A percentile compares a stretch with the other conserved stretches of the same genome.
Conservation (phyloP, 305 asterid genomes). For the Fraxinus latifolia region DNA sequence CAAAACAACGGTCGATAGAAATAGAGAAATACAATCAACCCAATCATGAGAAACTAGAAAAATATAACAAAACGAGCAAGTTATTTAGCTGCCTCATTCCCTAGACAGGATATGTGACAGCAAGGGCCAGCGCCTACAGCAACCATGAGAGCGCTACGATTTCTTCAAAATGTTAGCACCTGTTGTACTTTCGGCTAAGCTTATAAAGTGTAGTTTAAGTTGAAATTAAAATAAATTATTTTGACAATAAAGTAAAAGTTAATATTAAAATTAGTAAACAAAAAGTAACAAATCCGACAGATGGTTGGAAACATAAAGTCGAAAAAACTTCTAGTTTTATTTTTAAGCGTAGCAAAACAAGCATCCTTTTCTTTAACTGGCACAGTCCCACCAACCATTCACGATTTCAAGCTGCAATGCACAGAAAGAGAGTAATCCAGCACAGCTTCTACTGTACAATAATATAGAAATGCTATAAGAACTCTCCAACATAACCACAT, state of each 20-base stretch:
- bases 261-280: background rate
- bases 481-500: conserved; percentile 14
- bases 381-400: background rate
- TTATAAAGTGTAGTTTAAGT: background rate
- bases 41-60: background rate
- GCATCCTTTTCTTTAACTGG: background rate
- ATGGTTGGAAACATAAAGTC: background rate
- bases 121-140: background rate
- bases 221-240: background rate
- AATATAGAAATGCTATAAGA: conserved; percentile 7
- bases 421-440: background rate
- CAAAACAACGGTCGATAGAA: background rate
- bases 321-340: background rate
- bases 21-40: background rate
- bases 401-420: background rate
- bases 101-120: background rate
- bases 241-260: background rate
- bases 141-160: background rate
- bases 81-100: background rate
- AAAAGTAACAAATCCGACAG: background rate
- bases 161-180: background rate
- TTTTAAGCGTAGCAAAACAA: background rate
- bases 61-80: background rate
- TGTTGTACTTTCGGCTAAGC: background rate
- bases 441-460: conserved; percentile 11